Percentiles rank a stretch among this genome's conserved stretches.
Evolutionary conservation across 2,329 filamentous ascomycete species (phyloP).

Genomic region (Chalara sp.): DNA sequence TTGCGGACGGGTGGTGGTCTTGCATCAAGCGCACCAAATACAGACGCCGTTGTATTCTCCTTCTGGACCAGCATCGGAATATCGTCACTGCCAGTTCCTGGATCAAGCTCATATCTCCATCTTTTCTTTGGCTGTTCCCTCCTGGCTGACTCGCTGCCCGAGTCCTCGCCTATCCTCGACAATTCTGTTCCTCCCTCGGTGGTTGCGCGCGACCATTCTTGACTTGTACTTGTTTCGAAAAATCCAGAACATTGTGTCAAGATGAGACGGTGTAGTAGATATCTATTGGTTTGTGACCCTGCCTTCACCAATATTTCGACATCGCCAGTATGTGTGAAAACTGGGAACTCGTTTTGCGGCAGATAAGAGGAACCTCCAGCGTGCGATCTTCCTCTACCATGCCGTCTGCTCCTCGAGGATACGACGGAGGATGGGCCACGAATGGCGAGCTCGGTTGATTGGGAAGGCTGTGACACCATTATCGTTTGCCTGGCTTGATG

Average conservation of each 20-base stretch:
- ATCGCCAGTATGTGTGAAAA: constrained; percentile 86
- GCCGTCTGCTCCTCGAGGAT: constrained; percentile 60
- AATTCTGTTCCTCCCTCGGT: constrained; percentile 32
- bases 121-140: constrained; percentile 35
- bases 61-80: constrained; percentile 85
- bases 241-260: constrained; percentile 87
- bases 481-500: neutral
- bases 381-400: constrained; percentile 58
- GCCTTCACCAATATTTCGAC: constrained; percentile 79
- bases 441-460: constrained; percentile 45
- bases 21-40: constrained; percentile 46
- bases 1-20: constrained; percentile 50
- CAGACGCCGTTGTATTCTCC: constrained; percentile 44
- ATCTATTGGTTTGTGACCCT: constrained; percentile 69
- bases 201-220: constrained; percentile 58
- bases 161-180: constrained; percentile 42
- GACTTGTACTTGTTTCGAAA: constrained; percentile 79
- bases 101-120: constrained; percentile 87
- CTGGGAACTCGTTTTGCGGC: constrained; percentile 84
- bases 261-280: constrained; percentile 81
- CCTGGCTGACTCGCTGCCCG: constrained; percentile 31
- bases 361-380: constrained; percentile 63
- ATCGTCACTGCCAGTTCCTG: constrained; percentile 64
- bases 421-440: constrained; percentile 57
- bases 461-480: constrained; percentile 52